Base-by-base conservation (phyloP, 352 stramenopile genomes). In the Globisporangium okanoganense region DNA sequence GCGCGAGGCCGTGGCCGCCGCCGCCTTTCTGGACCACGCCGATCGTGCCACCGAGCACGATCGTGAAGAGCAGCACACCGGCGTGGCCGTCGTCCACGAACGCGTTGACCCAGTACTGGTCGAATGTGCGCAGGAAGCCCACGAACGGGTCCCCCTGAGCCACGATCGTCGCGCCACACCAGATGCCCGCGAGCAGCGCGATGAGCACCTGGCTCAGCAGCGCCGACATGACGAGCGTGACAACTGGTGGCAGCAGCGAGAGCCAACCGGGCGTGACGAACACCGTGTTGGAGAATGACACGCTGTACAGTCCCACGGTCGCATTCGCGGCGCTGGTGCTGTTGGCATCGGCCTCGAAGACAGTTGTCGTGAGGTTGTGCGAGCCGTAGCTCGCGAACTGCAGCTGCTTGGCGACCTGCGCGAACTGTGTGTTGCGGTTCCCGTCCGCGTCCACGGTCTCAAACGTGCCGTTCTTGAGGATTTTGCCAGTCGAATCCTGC, bases 11-110 rank as follows among this genome's bases (percentile, higher is more conserved):
- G 55, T 94, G 81, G 45, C 85, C 86, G 49, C 90, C 90, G 52
- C 90, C 90, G 47, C 86, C 85, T 55, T 94, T 95, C 61, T 96
- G 86, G 31, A 97, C 89, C 10, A 97, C 79, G 33, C 86, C 87
- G 43, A 97, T 96, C 3, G 87, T 88, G 54, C 88, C 90, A 25
- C 88, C 87, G 1, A 97, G 76, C 16, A 97, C 60, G 49, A 97
- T 87, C 40, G 87, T 96, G 70, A 97, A 97, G 41, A 96, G 71
- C 58, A 97, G 70, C 53, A 96, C 87, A 29, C 82, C 79, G 4
- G 86, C 86, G 55, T 97, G 88, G 56, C 85, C 83, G 49, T 93
- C 76, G 52, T 86, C 71, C n/a, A 82, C 73, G 51, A 97, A 94
- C 1, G 88, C 76, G 43, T 88, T 76, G 22, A 93, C 75, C 79